A percentile compares a stretch with the other conserved stretches of the same genome.
These are phyloP conservation scores for Chlamydomonas sp. DNA, from an alignment of 139 green algal species.

Conservation along the genomic window DNA sequence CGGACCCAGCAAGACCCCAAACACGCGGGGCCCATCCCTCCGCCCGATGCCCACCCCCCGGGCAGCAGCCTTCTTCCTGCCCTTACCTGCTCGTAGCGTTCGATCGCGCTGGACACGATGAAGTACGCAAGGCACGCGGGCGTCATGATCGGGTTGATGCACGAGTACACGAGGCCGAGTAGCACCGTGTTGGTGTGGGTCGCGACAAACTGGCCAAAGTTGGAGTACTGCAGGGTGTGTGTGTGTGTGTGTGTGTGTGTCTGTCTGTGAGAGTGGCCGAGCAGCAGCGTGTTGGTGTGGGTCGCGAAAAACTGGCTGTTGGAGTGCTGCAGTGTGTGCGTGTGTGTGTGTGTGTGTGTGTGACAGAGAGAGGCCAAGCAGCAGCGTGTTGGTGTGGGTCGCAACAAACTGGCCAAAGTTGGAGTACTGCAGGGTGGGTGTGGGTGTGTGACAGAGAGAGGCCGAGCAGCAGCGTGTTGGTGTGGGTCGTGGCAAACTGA, in stretches of 20 bases:
- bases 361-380: conserved; percentile 43
- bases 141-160: conserved; percentile 65
- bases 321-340: no score
- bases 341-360: conserved; percentile 2
- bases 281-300: neutral
- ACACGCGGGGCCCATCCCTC: no score
- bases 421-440: conserved; percentile 31
- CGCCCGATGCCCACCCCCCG: no score
- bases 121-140: conserved; percentile 66
- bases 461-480: neutral
- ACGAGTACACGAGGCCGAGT: conserved; percentile 56
- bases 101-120: conserved; percentile 25
- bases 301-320: neutral
- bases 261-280: neutral
- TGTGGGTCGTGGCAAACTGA: neutral
- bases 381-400: conserved; percentile 54
- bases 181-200: conserved; percentile 60
- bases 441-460: neutral
- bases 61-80: no score
- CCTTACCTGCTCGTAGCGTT: conserved; percentile 39
- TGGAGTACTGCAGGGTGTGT: conserved; percentile 32
- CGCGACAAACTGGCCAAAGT: conserved; percentile 46
- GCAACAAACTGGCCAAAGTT: conserved; percentile 47
- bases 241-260: neutral
- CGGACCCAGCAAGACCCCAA: no score